A percentile compares a stretch with the other conserved stretches of the same genome.
phyloP scores from a whole-genome alignment of 2,329 filamentous ascomycete species.

The Ustilaginoidea virens region DNA sequence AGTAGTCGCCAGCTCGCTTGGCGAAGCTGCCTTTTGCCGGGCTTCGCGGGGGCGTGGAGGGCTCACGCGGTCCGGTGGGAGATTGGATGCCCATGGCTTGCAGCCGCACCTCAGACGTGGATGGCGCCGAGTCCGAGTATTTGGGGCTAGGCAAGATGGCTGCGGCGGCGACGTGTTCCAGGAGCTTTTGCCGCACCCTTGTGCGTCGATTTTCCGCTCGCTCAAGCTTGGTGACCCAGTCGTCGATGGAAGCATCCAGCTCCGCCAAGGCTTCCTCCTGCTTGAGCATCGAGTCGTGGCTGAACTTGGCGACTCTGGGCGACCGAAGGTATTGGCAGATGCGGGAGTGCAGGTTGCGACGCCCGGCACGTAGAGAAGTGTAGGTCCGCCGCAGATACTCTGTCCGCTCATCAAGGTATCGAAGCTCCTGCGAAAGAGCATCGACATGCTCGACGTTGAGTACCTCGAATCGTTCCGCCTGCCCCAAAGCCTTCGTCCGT shows the following conservation, averaged over 20 bases:
- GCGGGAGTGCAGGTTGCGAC: conserved; percentile 59
- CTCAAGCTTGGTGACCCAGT: conserved; percentile 69
- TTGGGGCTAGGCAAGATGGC: conserved; percentile 32
- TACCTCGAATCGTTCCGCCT: conserved; percentile 50
- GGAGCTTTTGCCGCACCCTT: conserved; percentile 60
- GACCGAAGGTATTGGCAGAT: conserved; percentile 66
- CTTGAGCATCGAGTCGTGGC: conserved; percentile 58
- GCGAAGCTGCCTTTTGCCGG: conserved; percentile 6
- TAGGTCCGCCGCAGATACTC: conserved; percentile 68
- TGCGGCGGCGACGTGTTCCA: conserved; percentile 68
- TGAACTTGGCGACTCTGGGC: conserved; percentile 55
- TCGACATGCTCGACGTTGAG: conserved; percentile 47
- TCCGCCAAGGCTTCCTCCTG: conserved; percentile 68
- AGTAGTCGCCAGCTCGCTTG: conserved; percentile 20
- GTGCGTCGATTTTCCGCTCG: conserved; percentile 63
- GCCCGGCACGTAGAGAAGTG: conserved; percentile 56
- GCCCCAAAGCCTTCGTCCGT: conserved; percentile 44
- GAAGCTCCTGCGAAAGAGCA: conserved; percentile 55
- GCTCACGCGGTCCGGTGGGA: conserved; percentile 21
- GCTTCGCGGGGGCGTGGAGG: conserved; percentile 30
- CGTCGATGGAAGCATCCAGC: conserved; percentile 63
- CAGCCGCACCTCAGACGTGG: conserved; percentile 24
- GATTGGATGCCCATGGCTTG: conserved; percentile 24
- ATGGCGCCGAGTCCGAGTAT: conserved; percentile 5
- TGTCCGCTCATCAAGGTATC: conserved; percentile 60